Conservation (phyloP, 345 rosid genomes). For the Ceriops decandra region DNA sequence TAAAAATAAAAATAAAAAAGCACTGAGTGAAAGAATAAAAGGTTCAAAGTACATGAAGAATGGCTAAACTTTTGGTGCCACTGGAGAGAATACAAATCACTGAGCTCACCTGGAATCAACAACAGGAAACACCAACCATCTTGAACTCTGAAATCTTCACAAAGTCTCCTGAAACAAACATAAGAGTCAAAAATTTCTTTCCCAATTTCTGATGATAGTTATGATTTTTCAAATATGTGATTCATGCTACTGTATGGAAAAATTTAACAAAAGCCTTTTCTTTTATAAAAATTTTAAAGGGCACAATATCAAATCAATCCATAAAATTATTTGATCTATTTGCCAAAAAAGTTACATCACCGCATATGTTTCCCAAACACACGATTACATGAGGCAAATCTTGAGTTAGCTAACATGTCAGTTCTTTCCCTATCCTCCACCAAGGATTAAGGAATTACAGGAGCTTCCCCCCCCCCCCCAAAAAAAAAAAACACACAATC, state of each 20-base stretch:
- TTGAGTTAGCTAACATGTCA: too few relatives aligned
- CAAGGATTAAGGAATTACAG: too few relatives aligned
- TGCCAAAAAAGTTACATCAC: too few relatives aligned
- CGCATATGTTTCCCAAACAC: too few relatives aligned
- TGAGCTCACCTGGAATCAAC: conserved; percentile 8
- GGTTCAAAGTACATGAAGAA: neutral
- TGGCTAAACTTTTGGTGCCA: neutral
- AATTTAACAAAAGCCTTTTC: too few relatives aligned
- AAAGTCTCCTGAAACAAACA: conserved; percentile 4
- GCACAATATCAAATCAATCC: too few relatives aligned
- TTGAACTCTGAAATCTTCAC: conserved; percentile 1
- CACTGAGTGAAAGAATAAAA: neutral
- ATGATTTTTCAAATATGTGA: neutral
- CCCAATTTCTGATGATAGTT: neutral
- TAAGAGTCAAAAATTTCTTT: neutral
- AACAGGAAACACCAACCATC: neutral
- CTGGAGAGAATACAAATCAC: neutral
- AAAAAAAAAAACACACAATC: too few relatives aligned
- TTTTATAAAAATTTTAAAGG: too few relatives aligned
- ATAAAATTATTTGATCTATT: too few relatives aligned
- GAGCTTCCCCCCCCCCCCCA: too few relatives aligned
- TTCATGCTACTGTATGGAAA: neutral
- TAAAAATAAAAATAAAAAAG: neutral
- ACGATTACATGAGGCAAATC: too few relatives aligned
- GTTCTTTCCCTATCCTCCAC: too few relatives aligned